Evolutionary conservation across 805 yeast species (phyloP).

Genomic region (Cyberlindnera xishuangbannaensis): DNA sequence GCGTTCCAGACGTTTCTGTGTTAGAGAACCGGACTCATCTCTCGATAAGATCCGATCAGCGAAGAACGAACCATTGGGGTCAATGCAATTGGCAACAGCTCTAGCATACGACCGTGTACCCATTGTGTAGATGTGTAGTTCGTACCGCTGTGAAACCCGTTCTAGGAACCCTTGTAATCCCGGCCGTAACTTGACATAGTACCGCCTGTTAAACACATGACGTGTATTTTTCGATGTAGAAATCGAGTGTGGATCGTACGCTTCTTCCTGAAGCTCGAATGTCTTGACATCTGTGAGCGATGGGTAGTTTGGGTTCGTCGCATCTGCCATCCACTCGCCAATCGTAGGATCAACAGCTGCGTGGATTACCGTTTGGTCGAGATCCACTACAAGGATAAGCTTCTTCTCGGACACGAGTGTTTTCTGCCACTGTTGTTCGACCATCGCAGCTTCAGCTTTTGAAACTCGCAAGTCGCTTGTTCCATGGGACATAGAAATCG

Average conservation of each 20-base stretch:
- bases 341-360: constrained; percentile 98
- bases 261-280: constrained; percentile 74
- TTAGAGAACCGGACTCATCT: constrained; percentile 90
- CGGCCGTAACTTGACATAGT: constrained; percentile 89
- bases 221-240: constrained; percentile 55
- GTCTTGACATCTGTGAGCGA: constrained; percentile 76
- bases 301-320: constrained; percentile 75
- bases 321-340: constrained; percentile 91
- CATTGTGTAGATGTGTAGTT: constrained; percentile 95
- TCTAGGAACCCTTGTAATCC: constrained; percentile 73
- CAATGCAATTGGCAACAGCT: constrained; percentile 84
- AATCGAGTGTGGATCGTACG: constrained; percentile 50
- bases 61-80: constrained; percentile 80
- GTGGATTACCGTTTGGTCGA: constrained; percentile 96
- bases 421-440: constrained; percentile 63
- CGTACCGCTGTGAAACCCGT: constrained; percentile 59
- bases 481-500: constrained; percentile 85
- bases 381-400: constrained; percentile 86
- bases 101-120: constrained; percentile 93
- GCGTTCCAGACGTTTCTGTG: constrained; percentile 82
- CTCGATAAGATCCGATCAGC: constrained; percentile 89
- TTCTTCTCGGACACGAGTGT: constrained; percentile 57
- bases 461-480: constrained; percentile 80
- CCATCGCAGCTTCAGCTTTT: constrained; percentile 76
- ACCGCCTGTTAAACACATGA: constrained; percentile 62